Conservation (phyloP, 2,329 filamentous ascomycete species). For the Penicillium sp. region DNA sequence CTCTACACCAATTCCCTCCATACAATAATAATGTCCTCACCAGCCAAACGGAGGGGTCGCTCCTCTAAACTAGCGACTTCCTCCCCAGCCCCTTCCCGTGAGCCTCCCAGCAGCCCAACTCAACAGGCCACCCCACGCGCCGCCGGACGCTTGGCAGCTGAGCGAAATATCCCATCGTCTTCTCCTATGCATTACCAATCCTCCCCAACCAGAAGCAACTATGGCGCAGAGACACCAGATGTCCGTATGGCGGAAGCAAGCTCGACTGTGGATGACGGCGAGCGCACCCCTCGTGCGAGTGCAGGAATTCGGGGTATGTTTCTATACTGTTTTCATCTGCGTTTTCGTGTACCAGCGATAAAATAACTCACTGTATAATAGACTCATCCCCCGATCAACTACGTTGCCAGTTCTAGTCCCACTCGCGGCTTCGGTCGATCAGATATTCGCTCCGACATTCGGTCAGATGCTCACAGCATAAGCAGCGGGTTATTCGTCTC, state of each 20-base stretch:
- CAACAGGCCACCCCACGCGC: conserved; percentile 48
- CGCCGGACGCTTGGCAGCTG: conserved; percentile 41
- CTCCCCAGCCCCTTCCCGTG: conserved; percentile 37
- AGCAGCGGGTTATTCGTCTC: conserved; percentile 85
- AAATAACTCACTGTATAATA: conserved; percentile 40
- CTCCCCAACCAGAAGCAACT: conserved; percentile 52
- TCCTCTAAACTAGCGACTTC: conserved; percentile 42
- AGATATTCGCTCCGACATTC: conserved; percentile 53
- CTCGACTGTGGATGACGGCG: conserved; percentile 49
- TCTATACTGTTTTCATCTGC: not conserved
- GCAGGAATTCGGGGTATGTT: conserved; percentile 40
- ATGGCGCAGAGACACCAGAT: conserved; percentile 41
- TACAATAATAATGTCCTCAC: conserved; percentile 42
- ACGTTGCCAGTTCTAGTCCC: conserved; percentile 86
- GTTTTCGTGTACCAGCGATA: not conserved
- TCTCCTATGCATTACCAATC: conserved; percentile 79
- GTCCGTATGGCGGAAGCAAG: conserved; percentile 47
- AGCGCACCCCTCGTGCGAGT: conserved; percentile 44
- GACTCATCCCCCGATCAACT: conserved; percentile 89
- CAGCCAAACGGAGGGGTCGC: conserved; percentile 42
- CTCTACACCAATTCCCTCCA: conserved; percentile 7
- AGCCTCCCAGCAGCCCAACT: conserved; percentile 36
- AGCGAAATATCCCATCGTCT: conserved; percentile 57
- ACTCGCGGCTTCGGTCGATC: conserved; percentile 49
- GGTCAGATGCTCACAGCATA: conserved; percentile 75